These are phyloP conservation scores for Penicillium dipodomyicola DNA, from an alignment of 495 filamentous ascomycete species.

Conservation along the genomic window DNA sequence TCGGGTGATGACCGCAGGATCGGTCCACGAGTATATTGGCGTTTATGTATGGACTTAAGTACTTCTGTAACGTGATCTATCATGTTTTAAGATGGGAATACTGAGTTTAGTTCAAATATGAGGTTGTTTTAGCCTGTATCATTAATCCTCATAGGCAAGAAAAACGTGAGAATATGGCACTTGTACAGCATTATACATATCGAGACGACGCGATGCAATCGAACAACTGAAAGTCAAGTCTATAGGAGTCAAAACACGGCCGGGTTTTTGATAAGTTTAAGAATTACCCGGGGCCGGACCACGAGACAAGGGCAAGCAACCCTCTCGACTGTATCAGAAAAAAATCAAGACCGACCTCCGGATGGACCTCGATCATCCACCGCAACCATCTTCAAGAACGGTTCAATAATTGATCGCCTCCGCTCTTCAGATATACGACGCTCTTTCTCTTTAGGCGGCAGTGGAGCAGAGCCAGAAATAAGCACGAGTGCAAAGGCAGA, in stretches of 20 bases:
- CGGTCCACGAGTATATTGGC: background rate
- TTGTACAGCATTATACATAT: slow-evolving; percentile 6
- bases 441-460: slow-evolving; percentile 43
- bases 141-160: background rate
- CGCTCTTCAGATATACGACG: slow-evolving; percentile 40
- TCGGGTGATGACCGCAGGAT: background rate
- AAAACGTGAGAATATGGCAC: background rate
- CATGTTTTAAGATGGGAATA: background rate
- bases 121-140: background rate
- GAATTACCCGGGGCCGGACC: background rate
- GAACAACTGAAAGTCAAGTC: background rate
- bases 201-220: background rate
- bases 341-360: slow-evolving; percentile 26
- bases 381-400: slow-evolving; percentile 45
- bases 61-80: background rate
- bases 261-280: background rate
- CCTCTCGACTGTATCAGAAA: background rate
- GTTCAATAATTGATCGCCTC: slow-evolving; percentile 43
- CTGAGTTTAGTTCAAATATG: background rate
- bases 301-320: slow-evolving; percentile 2
- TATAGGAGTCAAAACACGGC: background rate
- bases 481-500: slow-evolving; percentile 37
- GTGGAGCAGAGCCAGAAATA: slow-evolving; percentile 32
- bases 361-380: slow-evolving; percentile 43
- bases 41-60: background rate